These are phyloP conservation scores for Ormosia semicastrata DNA, from an alignment of 306 rosid species.

Conservation along the genomic window DNA sequence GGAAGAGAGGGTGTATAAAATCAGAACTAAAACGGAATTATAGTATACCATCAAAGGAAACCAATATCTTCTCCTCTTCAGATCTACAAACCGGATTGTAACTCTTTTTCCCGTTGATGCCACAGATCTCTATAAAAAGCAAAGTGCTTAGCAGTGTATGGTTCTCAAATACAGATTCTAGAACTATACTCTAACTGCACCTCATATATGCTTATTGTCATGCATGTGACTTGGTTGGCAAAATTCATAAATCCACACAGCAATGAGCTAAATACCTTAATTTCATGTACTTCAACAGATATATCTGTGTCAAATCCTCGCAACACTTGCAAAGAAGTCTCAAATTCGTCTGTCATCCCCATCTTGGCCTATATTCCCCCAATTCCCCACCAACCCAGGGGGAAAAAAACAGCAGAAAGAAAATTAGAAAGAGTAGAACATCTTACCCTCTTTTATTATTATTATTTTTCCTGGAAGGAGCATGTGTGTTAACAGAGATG, in stretches of 20 bases:
- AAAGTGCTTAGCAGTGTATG: conserved; percentile 15
- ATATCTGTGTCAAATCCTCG: conserved; percentile 85
- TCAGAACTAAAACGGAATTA: neutral
- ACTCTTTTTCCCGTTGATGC: conserved; percentile 56
- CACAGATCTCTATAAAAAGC: conserved; percentile 55
- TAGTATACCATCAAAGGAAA: conserved; percentile 68
- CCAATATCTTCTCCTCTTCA: conserved; percentile 82
- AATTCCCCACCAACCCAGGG: neutral
- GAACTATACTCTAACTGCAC: conserved; percentile 12
- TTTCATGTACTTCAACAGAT: conserved; percentile 78
- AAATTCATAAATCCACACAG: neutral
- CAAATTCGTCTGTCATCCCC: conserved; percentile 88
- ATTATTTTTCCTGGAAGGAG: neutral
- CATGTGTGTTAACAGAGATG: neutral
- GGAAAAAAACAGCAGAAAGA: conserved; percentile 5
- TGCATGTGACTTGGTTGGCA: neutral
- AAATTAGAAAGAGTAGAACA: neutral
- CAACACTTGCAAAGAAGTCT: conserved; percentile 81
- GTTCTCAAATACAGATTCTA: neutral
- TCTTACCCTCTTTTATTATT: neutral
- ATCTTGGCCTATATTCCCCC: conserved; percentile 66
- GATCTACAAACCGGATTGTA: conserved; percentile 69
- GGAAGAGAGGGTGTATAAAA: conserved; percentile 5
- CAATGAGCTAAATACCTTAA: conserved; percentile 55
- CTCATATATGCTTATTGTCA: neutral